Evolutionary conservation across 1,284 basidiomycete species (phyloP).

Genomic region (Sanguinoderma infundibulare): DNA sequence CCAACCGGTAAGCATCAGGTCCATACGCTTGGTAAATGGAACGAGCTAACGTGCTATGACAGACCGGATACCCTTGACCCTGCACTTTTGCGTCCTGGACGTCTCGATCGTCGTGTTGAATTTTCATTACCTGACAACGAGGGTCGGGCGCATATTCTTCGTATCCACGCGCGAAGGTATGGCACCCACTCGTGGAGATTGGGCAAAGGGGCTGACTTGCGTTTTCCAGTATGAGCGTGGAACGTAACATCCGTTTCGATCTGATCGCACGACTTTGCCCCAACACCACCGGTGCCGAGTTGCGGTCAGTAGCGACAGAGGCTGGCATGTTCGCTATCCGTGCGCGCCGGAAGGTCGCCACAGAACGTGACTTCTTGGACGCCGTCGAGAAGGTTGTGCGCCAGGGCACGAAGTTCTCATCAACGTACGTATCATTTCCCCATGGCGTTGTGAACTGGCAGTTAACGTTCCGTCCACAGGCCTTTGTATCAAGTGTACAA

Average conservation of each 20-base stretch:
- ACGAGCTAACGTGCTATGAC: conserved; percentile 11
- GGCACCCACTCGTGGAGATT: conserved; percentile 22
- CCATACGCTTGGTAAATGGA: background rate
- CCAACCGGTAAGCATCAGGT: conserved; percentile 73
- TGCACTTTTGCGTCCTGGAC: conserved; percentile 93
- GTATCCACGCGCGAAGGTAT: conserved; percentile 94
- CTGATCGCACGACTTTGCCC: conserved; percentile 97
- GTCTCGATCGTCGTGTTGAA: conserved; percentile 95
- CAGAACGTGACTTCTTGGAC: conserved; percentile 97
- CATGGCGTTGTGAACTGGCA: background rate
- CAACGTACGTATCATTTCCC: conserved; percentile 62
- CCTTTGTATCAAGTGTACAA: conserved; percentile 48
- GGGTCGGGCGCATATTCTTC: conserved; percentile 95
- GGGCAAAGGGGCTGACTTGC: conserved; percentile 10
- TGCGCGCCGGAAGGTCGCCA: conserved; percentile 94
- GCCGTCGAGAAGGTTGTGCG: conserved; percentile 98
- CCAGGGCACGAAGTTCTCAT: conserved; percentile 96
- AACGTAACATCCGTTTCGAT: conserved; percentile 97
- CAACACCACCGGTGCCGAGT: conserved; percentile 97
- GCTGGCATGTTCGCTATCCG: conserved; percentile 99
- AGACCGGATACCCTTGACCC: conserved; percentile 99
- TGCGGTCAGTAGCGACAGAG: conserved; percentile 97
- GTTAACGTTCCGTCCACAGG: conserved; percentile 26
- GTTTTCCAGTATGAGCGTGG: conserved; percentile 88
- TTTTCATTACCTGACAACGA: conserved; percentile 96